Percentiles rank a stretch among this genome's conserved stretches.
Conservation (phyloP, 495 filamentous ascomycete species). For the Penicillium coprophilum region DNA sequence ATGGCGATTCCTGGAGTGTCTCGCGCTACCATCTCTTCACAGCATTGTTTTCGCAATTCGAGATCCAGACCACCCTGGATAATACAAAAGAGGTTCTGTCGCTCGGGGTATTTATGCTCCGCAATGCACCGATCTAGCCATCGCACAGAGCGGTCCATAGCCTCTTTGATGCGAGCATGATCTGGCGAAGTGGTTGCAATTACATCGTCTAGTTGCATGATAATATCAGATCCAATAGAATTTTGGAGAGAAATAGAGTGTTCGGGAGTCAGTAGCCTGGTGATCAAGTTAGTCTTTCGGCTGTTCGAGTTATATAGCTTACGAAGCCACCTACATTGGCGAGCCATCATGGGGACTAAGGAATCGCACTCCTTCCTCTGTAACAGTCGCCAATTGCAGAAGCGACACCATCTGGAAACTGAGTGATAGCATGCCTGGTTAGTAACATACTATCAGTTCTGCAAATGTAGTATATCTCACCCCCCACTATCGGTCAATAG, state of each 20-base stretch:
- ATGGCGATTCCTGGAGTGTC: slow-evolving; percentile 97
- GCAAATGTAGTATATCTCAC: slow-evolving; percentile 51
- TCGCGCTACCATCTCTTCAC: slow-evolving; percentile 82
- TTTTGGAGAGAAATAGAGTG: slow-evolving; percentile 97
- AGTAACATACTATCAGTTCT: slow-evolving; percentile 10
- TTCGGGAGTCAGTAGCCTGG: slow-evolving; percentile 86
- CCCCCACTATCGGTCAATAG: slow-evolving; percentile 96
- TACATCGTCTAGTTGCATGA: slow-evolving; percentile 99
- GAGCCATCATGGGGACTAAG: slow-evolving; percentile 90
- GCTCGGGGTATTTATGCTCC: slow-evolving; percentile 78
- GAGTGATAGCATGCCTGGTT: slow-evolving; percentile 7
- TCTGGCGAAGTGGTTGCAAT: slow-evolving; percentile 94
- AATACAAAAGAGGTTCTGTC: slow-evolving; percentile 97
- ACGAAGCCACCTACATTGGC: slow-evolving; percentile 64
- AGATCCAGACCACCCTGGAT: slow-evolving; percentile 94
- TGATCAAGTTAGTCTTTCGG: slow-evolving; percentile 2
- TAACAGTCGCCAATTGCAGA: slow-evolving; percentile 88
- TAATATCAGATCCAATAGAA: slow-evolving; percentile 96
- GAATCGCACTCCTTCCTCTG: slow-evolving; percentile 94
- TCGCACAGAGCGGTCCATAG: slow-evolving; percentile 94
- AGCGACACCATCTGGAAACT: slow-evolving; percentile 99
- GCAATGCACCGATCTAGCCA: slow-evolving; percentile 97
- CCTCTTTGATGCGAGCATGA: slow-evolving; percentile 79
- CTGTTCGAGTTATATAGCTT: neutral
- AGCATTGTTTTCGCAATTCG: slow-evolving; percentile 83